Percentiles rank a stretch among this genome's conserved stretches.
Conservation (phyloP, 2,329 filamentous ascomycete genomes). For the Monilinia polystroma region DNA sequence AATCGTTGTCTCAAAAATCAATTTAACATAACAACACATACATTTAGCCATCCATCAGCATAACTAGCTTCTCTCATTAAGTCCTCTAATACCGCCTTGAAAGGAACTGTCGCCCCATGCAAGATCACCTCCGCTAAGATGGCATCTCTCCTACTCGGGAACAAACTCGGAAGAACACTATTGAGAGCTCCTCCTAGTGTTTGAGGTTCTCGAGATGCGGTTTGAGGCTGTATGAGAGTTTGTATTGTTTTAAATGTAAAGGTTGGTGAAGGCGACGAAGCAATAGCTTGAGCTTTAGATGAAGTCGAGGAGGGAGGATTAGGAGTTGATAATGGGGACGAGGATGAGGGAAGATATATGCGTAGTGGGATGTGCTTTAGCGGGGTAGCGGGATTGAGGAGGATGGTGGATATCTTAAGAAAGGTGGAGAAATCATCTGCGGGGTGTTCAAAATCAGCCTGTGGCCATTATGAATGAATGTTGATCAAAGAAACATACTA, state of each 20-base stretch:
- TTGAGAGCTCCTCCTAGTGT: constrained; percentile 78
- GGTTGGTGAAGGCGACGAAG: constrained; percentile 37
- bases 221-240: constrained; percentile 60
- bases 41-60: constrained; percentile 86
- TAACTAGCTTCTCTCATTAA: constrained; percentile 81
- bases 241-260: constrained; percentile 73
- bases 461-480: background rate
- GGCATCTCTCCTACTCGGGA: constrained; percentile 81
- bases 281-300: constrained; percentile 22
- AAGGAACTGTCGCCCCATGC: constrained; percentile 81
- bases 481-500: constrained; percentile 45
- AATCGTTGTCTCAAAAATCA: constrained; percentile 6
- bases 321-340: constrained; percentile 61
- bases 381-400: constrained; percentile 72
- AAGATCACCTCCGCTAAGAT: constrained; percentile 81
- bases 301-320: constrained; percentile 44
- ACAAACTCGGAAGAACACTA: constrained; percentile 72
- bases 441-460: constrained; percentile 11
- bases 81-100: constrained; percentile 77
- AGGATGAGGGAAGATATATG: constrained; percentile 74
- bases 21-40: constrained; percentile 67
- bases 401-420: constrained; percentile 69
- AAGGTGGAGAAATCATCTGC: constrained; percentile 72
- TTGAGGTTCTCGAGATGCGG: constrained; percentile 52
- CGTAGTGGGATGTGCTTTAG: constrained; percentile 84